These are phyloP conservation scores for Cystobasidium sp. DNA, from an alignment of 1,284 basidiomycete species.

Conservation along the genomic window DNA sequence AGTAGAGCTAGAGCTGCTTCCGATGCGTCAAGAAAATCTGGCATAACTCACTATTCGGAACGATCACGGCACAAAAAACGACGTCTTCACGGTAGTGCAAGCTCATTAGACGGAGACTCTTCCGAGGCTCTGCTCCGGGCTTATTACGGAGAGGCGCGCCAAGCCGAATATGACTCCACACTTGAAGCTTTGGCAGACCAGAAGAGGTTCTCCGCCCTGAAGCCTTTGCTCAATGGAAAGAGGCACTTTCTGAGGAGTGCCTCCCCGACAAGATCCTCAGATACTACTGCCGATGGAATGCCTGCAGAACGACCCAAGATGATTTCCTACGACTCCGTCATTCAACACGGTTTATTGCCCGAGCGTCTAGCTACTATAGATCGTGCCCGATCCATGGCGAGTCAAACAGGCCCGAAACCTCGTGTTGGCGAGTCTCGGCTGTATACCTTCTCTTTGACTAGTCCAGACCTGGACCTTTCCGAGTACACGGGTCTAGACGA, in stretches of 20 bases:
- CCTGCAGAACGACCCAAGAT: not conserved
- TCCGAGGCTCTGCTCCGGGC: not conserved
- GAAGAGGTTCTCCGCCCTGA: not conserved
- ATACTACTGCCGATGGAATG: not conserved
- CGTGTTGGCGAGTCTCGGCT: not conserved
- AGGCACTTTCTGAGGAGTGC: not conserved
- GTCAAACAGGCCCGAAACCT: not conserved
- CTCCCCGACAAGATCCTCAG: not conserved
- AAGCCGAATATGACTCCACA: not conserved
- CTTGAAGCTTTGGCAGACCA: not conserved
- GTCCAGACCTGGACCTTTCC: not conserved
- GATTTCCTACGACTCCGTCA: not conserved
- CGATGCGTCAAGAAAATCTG: conserved; percentile 3
- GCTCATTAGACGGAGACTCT: not conserved
- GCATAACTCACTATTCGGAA: not conserved
- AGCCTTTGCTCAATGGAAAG: not conserved
- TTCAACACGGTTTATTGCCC: not conserved
- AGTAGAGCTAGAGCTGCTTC: not conserved
- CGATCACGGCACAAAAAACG: not conserved
- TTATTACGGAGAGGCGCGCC: not conserved
- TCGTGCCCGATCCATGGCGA: not conserved
- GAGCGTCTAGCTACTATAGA: conserved; percentile 24
- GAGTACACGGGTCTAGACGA: conserved; percentile 12
- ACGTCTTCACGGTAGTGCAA: not conserved
- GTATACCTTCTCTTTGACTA: conserved; percentile 9